These are phyloP conservation scores for Ascochyta viciae-villosae DNA, from an alignment of 2,329 filamentous ascomycete genomes.

Conservation along the genomic window DNA sequence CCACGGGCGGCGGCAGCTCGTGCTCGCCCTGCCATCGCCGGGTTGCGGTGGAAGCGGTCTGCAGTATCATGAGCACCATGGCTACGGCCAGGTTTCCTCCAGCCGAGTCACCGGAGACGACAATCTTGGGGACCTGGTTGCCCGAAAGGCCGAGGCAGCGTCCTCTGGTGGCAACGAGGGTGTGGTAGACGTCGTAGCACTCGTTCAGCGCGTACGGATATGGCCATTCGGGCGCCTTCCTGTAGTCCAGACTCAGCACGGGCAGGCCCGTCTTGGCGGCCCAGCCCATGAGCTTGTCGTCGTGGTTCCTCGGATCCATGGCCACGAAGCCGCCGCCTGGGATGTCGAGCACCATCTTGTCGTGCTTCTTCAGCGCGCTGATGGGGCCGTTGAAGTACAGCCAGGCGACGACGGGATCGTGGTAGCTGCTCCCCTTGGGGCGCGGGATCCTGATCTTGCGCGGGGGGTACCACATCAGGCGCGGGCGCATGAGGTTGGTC, in stretches of 20 bases:
- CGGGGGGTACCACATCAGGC: constrained; percentile 81
- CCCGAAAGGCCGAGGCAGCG: constrained; percentile 78
- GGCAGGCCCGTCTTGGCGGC: constrained; percentile 88
- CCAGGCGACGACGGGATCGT: constrained; percentile 83
- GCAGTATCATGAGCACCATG: constrained; percentile 86
- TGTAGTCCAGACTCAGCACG: constrained; percentile 89
- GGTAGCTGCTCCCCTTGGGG: constrained; percentile 80
- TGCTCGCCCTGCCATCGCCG: constrained; percentile 63
- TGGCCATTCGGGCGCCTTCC: constrained; percentile 82
- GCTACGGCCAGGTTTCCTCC: constrained; percentile 83
- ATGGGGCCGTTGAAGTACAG: constrained; percentile 92
- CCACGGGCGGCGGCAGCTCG: constrained; percentile 76
- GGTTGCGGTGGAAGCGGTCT: constrained; percentile 68
- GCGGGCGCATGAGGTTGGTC: constrained; percentile 75
- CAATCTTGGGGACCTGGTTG: constrained; percentile 68
- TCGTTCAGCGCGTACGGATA: constrained; percentile 88
- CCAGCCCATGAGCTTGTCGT: constrained; percentile 94
- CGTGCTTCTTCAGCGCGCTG: constrained; percentile 76
- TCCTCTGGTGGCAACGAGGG: constrained; percentile 74
- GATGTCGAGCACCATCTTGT: constrained; percentile 83
- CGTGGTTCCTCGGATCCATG: constrained; percentile 93
- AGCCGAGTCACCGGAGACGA: constrained; percentile 81
- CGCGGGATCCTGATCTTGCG: constrained; percentile 84
- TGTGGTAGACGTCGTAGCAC: constrained; percentile 84
- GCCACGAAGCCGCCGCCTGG: constrained; percentile 95